Base-by-base conservation (phyloP, 768 basidiomycete species). In the Lanmaoa rubissima region DNA sequence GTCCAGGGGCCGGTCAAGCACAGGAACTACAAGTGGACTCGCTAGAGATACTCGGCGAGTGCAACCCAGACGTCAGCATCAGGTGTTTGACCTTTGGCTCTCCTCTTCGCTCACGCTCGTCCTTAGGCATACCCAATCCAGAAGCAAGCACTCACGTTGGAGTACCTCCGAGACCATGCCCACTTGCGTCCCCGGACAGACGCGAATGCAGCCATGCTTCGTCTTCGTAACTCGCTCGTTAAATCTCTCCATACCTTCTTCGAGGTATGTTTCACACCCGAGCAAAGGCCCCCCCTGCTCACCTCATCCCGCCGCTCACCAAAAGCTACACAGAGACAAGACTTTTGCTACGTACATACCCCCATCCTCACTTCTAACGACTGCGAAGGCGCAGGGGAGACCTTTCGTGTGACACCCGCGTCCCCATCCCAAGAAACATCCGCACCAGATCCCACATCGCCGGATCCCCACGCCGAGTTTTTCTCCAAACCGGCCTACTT, bases 301-400 rank as follows among this genome's bases (percentile, higher is more conserved):
- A 46, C 45, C 43, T 28, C 17, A 17, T 56, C 53, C 48, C 53
- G 35, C 21, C 44, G 28, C 59, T 69, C 42, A 74, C 61, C 31
- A 31, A 44, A 57, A 34, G 46, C 35, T 35, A 24, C 31, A 17
- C 69, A 96, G 91, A 73, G 72, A n/a, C 82, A 90, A 69, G 91
- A 83, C 11, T 98, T 97, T 69, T 72, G 76, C 38, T 83, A 89
- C 65, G 81, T 82, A 14, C 87, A 97, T 65, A 90, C 94, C 0
- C 97, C 97, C 1, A 81, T 98, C 45, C 73, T 98, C 24, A 98
- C 96, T 0, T 83, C 85, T 16, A 93, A 85, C 63, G 97, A 99
- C 70, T 94, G 94, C 52, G 97, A 99, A 77, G 97, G 95, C 13
- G 95, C 90, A 8, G 96, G 97, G 19, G 95, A 98, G 72, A 83